Conservation (phyloP, 2,329 filamentous ascomycete species). For the Monascus ruber region DNA sequence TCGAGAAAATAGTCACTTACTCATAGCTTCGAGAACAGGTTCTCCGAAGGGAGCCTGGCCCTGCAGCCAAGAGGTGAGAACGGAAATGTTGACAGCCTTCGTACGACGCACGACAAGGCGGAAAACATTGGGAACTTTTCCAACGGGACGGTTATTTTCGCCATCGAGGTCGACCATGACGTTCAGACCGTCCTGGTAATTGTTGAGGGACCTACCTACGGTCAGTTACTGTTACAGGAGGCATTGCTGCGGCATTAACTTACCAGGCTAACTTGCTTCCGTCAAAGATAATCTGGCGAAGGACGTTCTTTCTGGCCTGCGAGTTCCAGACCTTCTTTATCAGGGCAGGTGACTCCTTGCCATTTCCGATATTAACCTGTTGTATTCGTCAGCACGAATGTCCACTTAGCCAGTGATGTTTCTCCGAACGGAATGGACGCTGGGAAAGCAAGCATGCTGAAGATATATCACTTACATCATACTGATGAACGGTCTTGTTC, state of each 20-base stretch:
- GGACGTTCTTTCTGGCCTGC: conserved; percentile 47
- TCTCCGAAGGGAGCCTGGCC: conserved; percentile 51
- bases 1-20: conserved; percentile 26
- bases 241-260: conserved; percentile 9
- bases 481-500: conserved; percentile 60
- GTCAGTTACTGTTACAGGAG: too few species aligned
- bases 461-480: conserved; percentile 54
- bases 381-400: conserved; percentile 4
- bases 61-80: conserved; percentile 55
- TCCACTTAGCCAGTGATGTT: not conserved
- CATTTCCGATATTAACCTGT: conserved; percentile 57
- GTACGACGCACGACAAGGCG: conserved; percentile 53
- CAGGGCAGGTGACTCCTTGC: conserved; percentile 52
- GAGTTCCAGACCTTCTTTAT: conserved; percentile 69
- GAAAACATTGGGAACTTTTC: conserved; percentile 40
- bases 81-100: conserved; percentile 55
- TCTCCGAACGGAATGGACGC: too few species aligned
- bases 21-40: conserved; percentile 66
- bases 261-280: conserved; percentile 80
- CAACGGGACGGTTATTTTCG: conserved; percentile 40
- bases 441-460: not conserved
- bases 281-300: conserved; percentile 61
- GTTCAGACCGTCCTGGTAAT: conserved; percentile 37
- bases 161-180: conserved; percentile 62
- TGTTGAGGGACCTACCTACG: conserved; percentile 3